A percentile compares a stretch with the other conserved stretches of the same genome.
Conservation (phyloP, 2,329 filamentous ascomycete species). For the Fusarium mangiferae region DNA sequence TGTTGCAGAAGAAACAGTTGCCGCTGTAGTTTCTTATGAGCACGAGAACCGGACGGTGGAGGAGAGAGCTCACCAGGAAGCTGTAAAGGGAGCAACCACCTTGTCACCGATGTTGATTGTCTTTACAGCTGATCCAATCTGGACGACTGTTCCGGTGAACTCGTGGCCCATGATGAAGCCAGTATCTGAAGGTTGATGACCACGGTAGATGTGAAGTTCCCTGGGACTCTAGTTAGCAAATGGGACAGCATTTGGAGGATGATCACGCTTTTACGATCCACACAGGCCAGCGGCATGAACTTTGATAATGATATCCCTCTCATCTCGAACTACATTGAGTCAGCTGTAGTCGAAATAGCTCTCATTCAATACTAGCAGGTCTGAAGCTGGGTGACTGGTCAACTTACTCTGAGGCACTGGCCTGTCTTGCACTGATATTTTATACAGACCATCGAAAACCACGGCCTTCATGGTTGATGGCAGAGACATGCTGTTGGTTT, state of each 20-base stretch:
- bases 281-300: conserved; percentile 86
- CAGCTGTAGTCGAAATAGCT: conserved; percentile 9
- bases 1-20: conserved; percentile 87
- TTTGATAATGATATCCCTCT: conserved; percentile 83
- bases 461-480: conserved; percentile 83
- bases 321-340: conserved; percentile 65
- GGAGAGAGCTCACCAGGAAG: conserved; percentile 70
- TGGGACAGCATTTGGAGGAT: neutral
- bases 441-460: conserved; percentile 82
- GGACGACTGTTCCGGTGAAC: conserved; percentile 80
- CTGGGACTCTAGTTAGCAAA: conserved; percentile 53
- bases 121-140: conserved; percentile 74
- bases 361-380: neutral
- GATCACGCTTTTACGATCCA: conserved; percentile 74
- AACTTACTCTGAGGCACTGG: conserved; percentile 73
- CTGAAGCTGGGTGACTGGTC: neutral
- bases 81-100: conserved; percentile 85
- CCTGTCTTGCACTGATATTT: conserved; percentile 80
- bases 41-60: neutral
- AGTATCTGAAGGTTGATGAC: conserved; percentile 76
- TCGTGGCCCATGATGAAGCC: conserved; percentile 83
- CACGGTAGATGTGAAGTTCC: conserved; percentile 88
- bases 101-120: conserved; percentile 78
- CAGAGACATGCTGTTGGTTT: conserved; percentile 44
- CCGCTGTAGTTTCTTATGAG: conserved; percentile 41